phyloP scores from a whole-genome alignment of 106 monocot genomes.

The Acorus calamus region DNA sequence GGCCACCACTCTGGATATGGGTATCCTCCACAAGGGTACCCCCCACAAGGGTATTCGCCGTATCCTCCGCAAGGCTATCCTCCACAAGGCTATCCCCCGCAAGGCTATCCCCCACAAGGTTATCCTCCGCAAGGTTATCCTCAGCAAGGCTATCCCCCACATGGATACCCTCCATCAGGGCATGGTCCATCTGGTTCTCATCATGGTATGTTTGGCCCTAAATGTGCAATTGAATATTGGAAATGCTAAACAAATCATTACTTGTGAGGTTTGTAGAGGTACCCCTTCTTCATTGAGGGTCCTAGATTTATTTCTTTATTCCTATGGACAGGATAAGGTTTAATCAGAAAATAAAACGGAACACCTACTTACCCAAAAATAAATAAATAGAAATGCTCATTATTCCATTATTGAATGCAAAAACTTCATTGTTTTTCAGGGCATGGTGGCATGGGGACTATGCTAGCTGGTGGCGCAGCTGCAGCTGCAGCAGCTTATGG shows the following conservation, averaged over 20 bases:
- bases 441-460: slow-evolving; percentile 36
- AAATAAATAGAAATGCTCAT: too few species aligned
- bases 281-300: too few species aligned
- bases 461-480: slow-evolving; percentile 67
- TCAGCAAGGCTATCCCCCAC: neutral
- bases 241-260: too few species aligned
- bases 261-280: too few species aligned
- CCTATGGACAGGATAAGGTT: too few species aligned
- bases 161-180: slow-evolving; percentile 17
- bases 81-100: slow-evolving; percentile 23
- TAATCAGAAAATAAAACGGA: too few species aligned
- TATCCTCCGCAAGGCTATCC: slow-evolving; percentile 31
- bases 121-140: slow-evolving; percentile 24
- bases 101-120: slow-evolving; percentile 43
- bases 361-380: too few species aligned
- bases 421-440: slow-evolving; percentile 8
- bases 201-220: slow-evolving; percentile 25
- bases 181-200: slow-evolving; percentile 27
- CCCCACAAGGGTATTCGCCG: slow-evolving; percentile 13
- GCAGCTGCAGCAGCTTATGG: slow-evolving; percentile 73
- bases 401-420: too few species aligned
- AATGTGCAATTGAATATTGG: too few species aligned
- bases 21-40: slow-evolving; percentile 3
- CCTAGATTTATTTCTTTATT: too few species aligned
- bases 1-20: slow-evolving; percentile 30